Evolutionary conservation across 2,329 filamentous ascomycete genomes (phyloP).

Genomic region (Hortaea werneckii): DNA sequence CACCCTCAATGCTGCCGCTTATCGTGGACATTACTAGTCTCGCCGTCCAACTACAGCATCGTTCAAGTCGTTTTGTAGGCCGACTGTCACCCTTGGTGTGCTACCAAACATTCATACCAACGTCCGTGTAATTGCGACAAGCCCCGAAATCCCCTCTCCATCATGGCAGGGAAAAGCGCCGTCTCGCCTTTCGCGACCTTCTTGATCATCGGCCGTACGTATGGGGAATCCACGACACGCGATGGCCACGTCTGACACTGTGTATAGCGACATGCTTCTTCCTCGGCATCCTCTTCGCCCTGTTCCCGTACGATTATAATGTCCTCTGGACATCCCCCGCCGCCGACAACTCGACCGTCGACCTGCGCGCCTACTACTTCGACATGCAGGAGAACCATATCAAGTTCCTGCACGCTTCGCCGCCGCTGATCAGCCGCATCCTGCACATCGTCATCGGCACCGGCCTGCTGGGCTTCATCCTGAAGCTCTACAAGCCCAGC

Average conservation of each 20-base stretch:
- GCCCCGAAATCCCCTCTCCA: background rate
- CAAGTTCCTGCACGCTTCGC: constrained; percentile 80
- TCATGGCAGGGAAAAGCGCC: constrained; percentile 19
- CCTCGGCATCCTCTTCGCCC: constrained; percentile 92
- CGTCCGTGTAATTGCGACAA: no score
- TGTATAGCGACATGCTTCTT: constrained; percentile 71
- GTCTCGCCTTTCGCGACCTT: constrained; percentile 73
- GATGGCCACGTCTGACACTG: background rate
- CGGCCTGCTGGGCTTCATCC: constrained; percentile 77
- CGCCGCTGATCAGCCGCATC: constrained; percentile 83
- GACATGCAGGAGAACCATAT: constrained; percentile 82
- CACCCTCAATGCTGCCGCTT: no score
- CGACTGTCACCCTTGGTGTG: no score
- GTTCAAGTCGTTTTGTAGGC: no score
- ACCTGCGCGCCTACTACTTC: constrained; percentile 54
- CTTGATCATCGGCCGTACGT: constrained; percentile 88
- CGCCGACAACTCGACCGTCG: constrained; percentile 7
- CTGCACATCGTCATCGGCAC: constrained; percentile 87
- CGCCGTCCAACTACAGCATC: no score
- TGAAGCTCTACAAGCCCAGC: constrained; percentile 87
- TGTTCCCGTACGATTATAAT: constrained; percentile 91
- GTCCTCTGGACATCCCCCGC: constrained; percentile 65
- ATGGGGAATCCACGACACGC: background rate
- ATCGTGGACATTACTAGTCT: no score
- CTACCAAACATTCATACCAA: no score